Conservation (phyloP, 179 eudicot genomes). For the Spinacia oleracea region DNA sequence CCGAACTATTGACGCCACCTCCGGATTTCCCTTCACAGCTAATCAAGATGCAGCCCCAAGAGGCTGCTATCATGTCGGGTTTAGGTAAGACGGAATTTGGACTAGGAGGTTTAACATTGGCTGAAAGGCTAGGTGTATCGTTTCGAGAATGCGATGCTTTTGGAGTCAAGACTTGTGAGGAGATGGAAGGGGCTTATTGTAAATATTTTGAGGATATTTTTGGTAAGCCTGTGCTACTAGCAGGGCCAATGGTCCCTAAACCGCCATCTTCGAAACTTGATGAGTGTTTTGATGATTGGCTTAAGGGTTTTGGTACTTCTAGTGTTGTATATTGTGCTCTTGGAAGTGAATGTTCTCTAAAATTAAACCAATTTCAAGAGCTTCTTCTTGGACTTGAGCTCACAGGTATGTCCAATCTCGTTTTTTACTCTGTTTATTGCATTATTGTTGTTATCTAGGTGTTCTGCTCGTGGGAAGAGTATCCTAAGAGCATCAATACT, state of each 20-base stretch:
- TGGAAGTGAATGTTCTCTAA: conserved; percentile 32
- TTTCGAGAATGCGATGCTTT: conserved; percentile 19
- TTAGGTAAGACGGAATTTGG: not conserved
- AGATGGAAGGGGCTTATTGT: conserved; percentile 29
- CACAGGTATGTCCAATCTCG: not conserved
- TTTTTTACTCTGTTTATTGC: no score
- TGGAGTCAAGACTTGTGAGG: conserved; percentile 21
- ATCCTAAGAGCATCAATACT: no score
- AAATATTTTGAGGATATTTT: conserved; percentile 14
- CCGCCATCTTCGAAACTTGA: conserved; percentile 14
- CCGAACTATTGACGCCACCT: conserved; percentile 17
- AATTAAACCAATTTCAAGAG: conserved; percentile 24
- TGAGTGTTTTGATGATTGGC: conserved; percentile 12
- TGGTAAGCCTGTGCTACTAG: conserved; percentile 26
- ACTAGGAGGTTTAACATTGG: conserved; percentile 1
- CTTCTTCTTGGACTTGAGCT: conserved; percentile 35
- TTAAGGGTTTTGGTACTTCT: conserved; percentile 14
- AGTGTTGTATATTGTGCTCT: conserved; percentile 40
- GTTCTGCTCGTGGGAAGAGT: no score
- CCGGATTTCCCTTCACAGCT: conserved; percentile 3
- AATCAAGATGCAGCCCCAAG: conserved; percentile 6
- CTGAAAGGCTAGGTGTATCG: not conserved
- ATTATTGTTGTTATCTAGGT: no score
- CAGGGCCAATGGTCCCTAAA: conserved; percentile 25
- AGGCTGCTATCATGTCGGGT: conserved; percentile 8